Base-by-base conservation (phyloP, 139 green algal species). In the Tetraselmis chui region DNA sequence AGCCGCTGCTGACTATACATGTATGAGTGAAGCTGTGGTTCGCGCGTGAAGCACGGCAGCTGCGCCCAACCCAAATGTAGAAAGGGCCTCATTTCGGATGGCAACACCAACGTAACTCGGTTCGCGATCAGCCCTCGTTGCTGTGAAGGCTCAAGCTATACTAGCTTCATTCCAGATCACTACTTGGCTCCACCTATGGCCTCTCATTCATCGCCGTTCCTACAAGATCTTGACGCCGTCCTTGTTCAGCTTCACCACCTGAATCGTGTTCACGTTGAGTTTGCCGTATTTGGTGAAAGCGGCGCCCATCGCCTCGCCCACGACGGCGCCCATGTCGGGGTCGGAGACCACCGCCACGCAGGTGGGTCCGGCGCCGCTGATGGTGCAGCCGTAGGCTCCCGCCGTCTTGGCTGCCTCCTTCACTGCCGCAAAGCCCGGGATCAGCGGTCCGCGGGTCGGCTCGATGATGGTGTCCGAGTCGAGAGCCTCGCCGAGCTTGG, bases 381-480 rank as follows among this genome's bases (percentile, higher is more conserved):
- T 99, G 67, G 96, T 98, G 89, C 94, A 98, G 28, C 96, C 96
- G 81, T 89, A 98, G 0, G 96, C 96, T 18, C 95, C 95, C 92
- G 93, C 93, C 45, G 81, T 90, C 80, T 92, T 95, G 31, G 96
- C 96, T 59, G 94, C 94, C 30, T 85, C 87, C 85, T 98, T 98
- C 24, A 99, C 96, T 1, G 89, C 94, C 29, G 85, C 28, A 85
- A 99, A 95, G 75, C 96, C 96, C 0, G 96, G 96, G 79, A 99
- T 99, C 30, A 99, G 87, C 0, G 95, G 92, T 0, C 90, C 94
- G 0, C 96, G 86, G 79, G 94, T 91, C 24, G 96, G 95, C 91
- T 99, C 95, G 32, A 99, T 93, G 76, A 99, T 94, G n/a, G 89
- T 86, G 81, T 99, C 96, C 28, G 91, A 93, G 84, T 95, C 94